Percentiles rank a stretch among this genome's conserved stretches.
These are phyloP conservation scores for Lumnitzera littorea DNA, from an alignment of 345 rosid species.

Conservation along the genomic window DNA sequence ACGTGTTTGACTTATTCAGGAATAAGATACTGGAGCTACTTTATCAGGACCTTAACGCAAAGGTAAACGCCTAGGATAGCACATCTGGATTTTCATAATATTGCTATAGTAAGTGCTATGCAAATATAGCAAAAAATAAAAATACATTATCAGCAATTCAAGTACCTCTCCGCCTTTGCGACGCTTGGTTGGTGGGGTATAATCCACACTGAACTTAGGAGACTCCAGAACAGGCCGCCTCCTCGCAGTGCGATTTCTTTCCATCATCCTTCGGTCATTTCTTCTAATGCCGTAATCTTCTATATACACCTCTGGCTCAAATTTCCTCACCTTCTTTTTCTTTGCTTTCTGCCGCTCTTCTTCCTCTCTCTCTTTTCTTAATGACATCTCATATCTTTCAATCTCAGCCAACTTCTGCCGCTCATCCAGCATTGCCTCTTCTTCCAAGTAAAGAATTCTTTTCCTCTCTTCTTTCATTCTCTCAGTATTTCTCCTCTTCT, in stretches of 20 bases:
- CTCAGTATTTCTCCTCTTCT: conserved; percentile 47
- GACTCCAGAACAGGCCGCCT: conserved; percentile 46
- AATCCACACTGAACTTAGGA: conserved; percentile 40
- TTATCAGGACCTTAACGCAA: too few species aligned
- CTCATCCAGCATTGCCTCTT: conserved; percentile 46
- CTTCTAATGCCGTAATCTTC: conserved; percentile 45
- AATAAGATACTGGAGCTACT: too few species aligned
- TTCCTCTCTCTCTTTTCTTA: conserved; percentile 79
- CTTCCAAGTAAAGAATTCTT: conserved; percentile 35
- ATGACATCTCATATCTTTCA: conserved; percentile 59
- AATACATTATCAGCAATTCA: not conserved
- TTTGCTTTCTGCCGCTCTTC: conserved; percentile 71
- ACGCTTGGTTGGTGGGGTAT: conserved; percentile 64
- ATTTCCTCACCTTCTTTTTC: conserved; percentile 66
- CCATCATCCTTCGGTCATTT: conserved; percentile 53
- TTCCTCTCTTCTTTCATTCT: conserved; percentile 42
- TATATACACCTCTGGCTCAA: conserved; percentile 51
- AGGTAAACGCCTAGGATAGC: too few species aligned
- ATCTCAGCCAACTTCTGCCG: conserved; percentile 56
- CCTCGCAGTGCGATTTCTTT: conserved; percentile 62
- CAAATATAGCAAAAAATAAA: too few species aligned
- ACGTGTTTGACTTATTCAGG: too few species aligned
- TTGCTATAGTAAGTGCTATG: too few species aligned
- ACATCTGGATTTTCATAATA: too few species aligned
- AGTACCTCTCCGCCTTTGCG: conserved; percentile 94